Evolutionary conservation across 2,329 filamentous ascomycete genomes (phyloP).

Genomic region (Chaetomiaceae sp.): DNA sequence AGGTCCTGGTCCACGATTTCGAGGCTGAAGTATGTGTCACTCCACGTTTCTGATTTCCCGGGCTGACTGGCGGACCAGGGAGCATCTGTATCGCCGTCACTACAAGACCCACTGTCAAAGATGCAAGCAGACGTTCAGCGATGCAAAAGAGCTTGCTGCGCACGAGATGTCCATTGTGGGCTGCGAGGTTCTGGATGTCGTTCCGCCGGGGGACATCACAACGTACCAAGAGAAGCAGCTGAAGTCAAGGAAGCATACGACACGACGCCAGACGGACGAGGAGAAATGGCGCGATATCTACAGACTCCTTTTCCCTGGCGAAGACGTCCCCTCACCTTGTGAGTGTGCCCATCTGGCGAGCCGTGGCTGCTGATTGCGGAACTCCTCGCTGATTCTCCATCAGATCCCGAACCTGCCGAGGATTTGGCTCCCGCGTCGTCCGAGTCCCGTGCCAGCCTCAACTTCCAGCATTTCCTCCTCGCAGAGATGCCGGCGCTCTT

Average conservation of each 20-base stretch:
- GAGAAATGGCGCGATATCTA: slow-evolving; percentile 26
- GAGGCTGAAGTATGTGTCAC: slow-evolving; percentile 19
- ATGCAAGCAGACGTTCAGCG: slow-evolving; percentile 20
- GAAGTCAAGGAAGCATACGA: slow-evolving; percentile 20
- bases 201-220: slow-evolving; percentile 18
- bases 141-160: slow-evolving; percentile 12
- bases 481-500: slow-evolving; percentile 19
- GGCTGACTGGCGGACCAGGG: slow-evolving; percentile 14
- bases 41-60: neutral
- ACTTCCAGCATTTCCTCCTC: slow-evolving; percentile 22
- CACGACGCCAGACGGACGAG: slow-evolving; percentile 17
- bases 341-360: slow-evolving; percentile 8
- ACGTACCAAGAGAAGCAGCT: slow-evolving; percentile 20
- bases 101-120: slow-evolving; percentile 22
- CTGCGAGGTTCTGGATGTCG: slow-evolving; percentile 14
- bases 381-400: slow-evolving; percentile 14
- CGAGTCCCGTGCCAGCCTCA: slow-evolving; percentile 13
- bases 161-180: slow-evolving; percentile 18
- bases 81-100: slow-evolving; percentile 23
- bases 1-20: slow-evolving; percentile 21
- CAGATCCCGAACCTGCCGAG: slow-evolving; percentile 22
- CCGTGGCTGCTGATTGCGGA: neutral
- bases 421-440: slow-evolving; percentile 15
- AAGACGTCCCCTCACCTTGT: slow-evolving; percentile 24
- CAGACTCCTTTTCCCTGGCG: slow-evolving; percentile 20